Evolutionary conservation across 345 rosid species (phyloP), one percentile per base, ranked within the genome.

Genomic region (Ricinus communis): DNA sequence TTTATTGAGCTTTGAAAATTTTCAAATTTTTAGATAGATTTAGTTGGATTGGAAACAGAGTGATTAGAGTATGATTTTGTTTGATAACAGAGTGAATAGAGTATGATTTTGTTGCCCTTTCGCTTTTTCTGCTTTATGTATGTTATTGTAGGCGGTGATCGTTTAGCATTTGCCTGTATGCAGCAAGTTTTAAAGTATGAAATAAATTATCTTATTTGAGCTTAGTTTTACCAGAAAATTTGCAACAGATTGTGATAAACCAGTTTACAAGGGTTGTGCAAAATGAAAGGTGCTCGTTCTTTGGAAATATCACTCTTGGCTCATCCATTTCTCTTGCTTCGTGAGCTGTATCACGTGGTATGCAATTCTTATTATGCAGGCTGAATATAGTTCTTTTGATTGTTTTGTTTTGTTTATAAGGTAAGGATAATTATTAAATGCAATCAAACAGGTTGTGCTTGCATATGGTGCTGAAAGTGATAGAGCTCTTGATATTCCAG

Each of bases 391-490:
- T 52, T 57, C 27, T 14, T 66, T 45, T 61, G 2, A 59, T 28
- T 80, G 12, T 43, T 40, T 69, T 33, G 4, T 31, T 67, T 56
- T 41, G 18, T 21, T 63, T 51, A 11, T 69, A 25, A 13, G 21
- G 8, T 57, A 62, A 33, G 21, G 68, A 71, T 27, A 33, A 63
- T 65, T 55, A 13, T 47, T 70, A 5, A 68, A 27, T 27, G 51
- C 27, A 30, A 70, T 36, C 57, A 71, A 74, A 68, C 86, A 95
- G 99, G 99, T 95, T 70, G 94, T 92, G 46, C 94, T 95, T 78
- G 97, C 97, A 64, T 90, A 90, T 74, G 99, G 99, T 43, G 96
- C 99, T 58, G 98, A 95, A 87, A 92, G 90, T 79, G 97, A 92
- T 76, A 92, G 93, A 86, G 73, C 52, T 68, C 87, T 95, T 12